Conservation (phyloP, 2,329 filamentous ascomycete genomes). For the Drechslerella dactyloides region DNA sequence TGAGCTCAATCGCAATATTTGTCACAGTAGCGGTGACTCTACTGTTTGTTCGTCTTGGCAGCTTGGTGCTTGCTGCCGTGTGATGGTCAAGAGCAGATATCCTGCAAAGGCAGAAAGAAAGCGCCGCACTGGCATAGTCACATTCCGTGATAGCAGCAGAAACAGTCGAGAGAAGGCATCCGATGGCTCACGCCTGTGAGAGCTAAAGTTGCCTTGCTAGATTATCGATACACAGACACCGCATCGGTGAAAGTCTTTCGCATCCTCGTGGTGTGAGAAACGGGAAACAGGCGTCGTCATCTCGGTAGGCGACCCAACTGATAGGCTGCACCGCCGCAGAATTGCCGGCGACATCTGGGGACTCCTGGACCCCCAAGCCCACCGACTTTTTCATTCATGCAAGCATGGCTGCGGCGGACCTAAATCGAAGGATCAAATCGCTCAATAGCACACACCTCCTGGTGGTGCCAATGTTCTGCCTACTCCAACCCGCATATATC, state of each 20-base stretch:
- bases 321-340: conserved; percentile 42
- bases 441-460: conserved; percentile 6
- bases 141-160: background rate
- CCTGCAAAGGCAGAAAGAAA: background rate
- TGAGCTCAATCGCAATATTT: conserved; percentile 36
- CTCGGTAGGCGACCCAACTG: conserved; percentile 34
- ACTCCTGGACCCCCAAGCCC: background rate
- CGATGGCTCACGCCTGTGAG: background rate
- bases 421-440: conserved; percentile 42
- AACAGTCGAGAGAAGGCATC: conserved; percentile 5
- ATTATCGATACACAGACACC: conserved; percentile 49
- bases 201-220: conserved; percentile 38
- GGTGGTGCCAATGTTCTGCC: conserved; percentile 27
- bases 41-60: no score
- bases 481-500: conserved; percentile 14
- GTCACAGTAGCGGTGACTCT: conserved; percentile 20
- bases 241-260: background rate
- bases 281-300: conserved; percentile 39
- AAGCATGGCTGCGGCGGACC: background rate
- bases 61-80: conserved; percentile 10
- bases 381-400: background rate
- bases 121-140: conserved; percentile 3
- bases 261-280: conserved; percentile 14
- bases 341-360: no score
- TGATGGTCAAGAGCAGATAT: conserved; percentile 1